These are phyloP conservation scores for Aspergillus viridinutans DNA, from an alignment of 2,329 filamentous ascomycete genomes.

Conservation along the genomic window DNA sequence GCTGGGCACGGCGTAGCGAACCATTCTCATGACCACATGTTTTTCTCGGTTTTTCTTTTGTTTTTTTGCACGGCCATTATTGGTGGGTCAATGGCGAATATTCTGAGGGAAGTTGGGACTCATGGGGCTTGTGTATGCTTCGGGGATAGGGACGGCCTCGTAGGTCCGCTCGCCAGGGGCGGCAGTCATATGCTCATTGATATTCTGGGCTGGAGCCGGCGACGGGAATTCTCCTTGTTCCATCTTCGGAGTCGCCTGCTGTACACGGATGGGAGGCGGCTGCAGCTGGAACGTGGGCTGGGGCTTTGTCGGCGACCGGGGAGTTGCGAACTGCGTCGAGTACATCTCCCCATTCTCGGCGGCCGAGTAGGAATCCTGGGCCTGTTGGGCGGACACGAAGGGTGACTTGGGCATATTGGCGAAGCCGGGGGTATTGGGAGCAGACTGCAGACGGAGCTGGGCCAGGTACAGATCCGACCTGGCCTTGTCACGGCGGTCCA, in stretches of 20 bases:
- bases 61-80: not conserved
- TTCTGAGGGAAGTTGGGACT: conserved; percentile 38
- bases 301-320: conserved; percentile 58
- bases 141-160: conserved; percentile 81
- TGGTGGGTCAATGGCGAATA: conserved; percentile 15
- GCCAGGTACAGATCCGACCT: conserved; percentile 93
- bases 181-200: conserved; percentile 62
- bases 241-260: conserved; percentile 69
- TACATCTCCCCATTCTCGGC: conserved; percentile 52
- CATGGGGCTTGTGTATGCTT: conserved; percentile 63
- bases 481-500: conserved; percentile 91
- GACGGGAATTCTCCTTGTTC: conserved; percentile 60
- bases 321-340: conserved; percentile 53
- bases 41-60: not conserved
- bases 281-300: conserved; percentile 75
- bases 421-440: conserved; percentile 90
- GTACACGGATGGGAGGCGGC: conserved; percentile 74
- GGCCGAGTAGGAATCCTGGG: conserved; percentile 43
- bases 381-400: conserved; percentile 33
- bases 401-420: conserved; percentile 60
- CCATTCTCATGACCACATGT: not conserved
- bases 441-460: conserved; percentile 77
- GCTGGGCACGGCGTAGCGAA: not conserved
- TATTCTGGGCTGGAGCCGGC: conserved; percentile 41
- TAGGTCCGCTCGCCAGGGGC: conserved; percentile 81